Percentiles rank a stretch among this genome's conserved stretches.
phyloP scores from a whole-genome alignment of 2,329 filamentous ascomycete genomes.

The Aspergillus ochraceus region DNA sequence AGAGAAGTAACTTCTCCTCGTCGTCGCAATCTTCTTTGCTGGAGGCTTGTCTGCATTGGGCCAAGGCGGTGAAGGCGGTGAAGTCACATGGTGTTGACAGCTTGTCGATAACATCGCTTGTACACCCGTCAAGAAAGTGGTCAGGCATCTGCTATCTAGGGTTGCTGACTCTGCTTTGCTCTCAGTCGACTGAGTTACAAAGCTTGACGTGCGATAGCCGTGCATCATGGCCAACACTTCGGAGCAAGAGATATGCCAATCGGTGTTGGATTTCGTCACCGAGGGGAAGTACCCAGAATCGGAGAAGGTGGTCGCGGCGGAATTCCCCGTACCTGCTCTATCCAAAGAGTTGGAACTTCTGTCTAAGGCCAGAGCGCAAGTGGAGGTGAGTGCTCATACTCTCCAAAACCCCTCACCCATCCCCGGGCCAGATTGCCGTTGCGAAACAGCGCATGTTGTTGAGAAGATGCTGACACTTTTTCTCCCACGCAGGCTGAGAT shows the following conservation, averaged over 20 bases:
- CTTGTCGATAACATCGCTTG: too few species aligned
- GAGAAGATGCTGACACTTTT: slow-evolving; percentile 11
- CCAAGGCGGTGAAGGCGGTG: slow-evolving; percentile 27
- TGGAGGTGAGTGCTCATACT: slow-evolving; percentile 47
- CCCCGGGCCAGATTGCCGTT: background rate
- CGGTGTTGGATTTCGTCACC: slow-evolving; percentile 64
- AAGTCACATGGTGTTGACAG: slow-evolving; percentile 34
- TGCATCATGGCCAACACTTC: slow-evolving; percentile 34
- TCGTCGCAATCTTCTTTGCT: background rate
- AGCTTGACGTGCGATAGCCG: background rate
- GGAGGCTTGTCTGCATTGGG: background rate
- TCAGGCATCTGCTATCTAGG: too few species aligned
- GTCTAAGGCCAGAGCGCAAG: slow-evolving; percentile 51
- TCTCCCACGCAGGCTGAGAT: slow-evolving; percentile 63
- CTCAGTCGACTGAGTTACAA: background rate
- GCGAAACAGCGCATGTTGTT: background rate
- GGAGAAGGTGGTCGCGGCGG: slow-evolving; percentile 55
- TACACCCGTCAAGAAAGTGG: too few species aligned
- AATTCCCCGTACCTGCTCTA: slow-evolving; percentile 51
- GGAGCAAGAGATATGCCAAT: slow-evolving; percentile 52
- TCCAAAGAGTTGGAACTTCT: slow-evolving; percentile 53
- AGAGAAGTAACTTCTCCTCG: background rate
- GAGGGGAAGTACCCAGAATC: slow-evolving; percentile 58
- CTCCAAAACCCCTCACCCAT: background rate
- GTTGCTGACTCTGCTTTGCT: background rate